These are phyloP conservation scores for Nissolia schottii DNA, from an alignment of 306 rosid species.

Conservation along the genomic window DNA sequence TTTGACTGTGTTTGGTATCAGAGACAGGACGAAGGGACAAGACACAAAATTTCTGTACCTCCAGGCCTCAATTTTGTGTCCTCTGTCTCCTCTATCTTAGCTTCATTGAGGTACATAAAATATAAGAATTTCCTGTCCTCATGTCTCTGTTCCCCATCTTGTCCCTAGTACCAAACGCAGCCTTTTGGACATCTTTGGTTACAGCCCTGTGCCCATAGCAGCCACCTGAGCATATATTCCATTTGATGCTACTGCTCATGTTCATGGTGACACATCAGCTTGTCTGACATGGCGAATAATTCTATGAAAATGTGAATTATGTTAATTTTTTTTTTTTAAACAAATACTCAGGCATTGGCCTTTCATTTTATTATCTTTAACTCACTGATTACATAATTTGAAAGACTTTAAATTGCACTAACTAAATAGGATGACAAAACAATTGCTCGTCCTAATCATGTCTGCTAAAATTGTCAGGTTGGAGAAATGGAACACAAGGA, in stretches of 20 bases:
- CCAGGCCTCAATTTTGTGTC: no score
- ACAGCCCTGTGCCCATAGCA: not conserved
- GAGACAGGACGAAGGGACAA: no score
- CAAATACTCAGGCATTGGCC: not conserved
- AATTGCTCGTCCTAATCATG: slow-evolving; percentile 1
- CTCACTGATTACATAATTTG: not conserved
- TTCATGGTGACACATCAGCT: not conserved
- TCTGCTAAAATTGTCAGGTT: slow-evolving; percentile 35
- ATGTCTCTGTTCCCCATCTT: no score
- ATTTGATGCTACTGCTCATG: not conserved
- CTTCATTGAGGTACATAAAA: no score
- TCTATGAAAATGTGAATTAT: not conserved
- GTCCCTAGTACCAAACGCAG: no score
- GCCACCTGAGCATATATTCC: not conserved
- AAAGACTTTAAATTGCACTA: not conserved
- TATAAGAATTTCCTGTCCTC: no score
- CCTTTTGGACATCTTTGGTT: not conserved
- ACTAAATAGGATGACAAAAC: not conserved
- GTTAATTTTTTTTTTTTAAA: not conserved
- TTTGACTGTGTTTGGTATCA: no score
- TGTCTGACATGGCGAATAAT: not conserved
- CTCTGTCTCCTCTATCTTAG: no score
- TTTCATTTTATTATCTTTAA: not conserved
- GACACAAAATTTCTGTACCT: no score
- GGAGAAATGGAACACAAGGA: slow-evolving; percentile 44